Conservation (phyloP, 75 land plant genomes). For the Sequoiadendron giganteum region DNA sequence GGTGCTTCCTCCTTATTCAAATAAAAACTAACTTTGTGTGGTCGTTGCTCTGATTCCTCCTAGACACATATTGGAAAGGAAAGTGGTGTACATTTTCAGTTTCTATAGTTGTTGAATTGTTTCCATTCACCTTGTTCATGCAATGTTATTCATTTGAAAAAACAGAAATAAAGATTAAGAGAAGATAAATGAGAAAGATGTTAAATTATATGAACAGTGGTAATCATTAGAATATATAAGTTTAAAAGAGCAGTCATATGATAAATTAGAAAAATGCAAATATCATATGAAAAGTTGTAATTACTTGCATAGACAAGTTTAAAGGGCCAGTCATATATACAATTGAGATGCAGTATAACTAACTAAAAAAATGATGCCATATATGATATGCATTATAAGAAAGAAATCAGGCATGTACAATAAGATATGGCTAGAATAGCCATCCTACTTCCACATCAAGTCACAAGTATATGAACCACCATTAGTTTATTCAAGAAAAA, state of each 20-base stretch:
- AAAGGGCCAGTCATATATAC: background rate
- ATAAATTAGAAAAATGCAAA: background rate
- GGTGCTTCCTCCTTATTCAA: conserved; percentile 29
- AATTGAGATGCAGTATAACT: background rate
- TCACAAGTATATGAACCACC: background rate
- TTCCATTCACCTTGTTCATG: background rate
- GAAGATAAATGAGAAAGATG: background rate
- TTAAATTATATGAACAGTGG: background rate
- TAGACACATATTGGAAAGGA: background rate
- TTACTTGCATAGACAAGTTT: background rate
- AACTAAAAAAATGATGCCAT: background rate
- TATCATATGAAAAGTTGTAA: background rate
- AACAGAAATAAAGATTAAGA: background rate
- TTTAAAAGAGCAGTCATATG: background rate
- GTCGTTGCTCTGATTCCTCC: conserved; percentile 40
- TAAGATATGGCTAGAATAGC: background rate
- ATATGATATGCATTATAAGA: background rate
- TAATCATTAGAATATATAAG: background rate
- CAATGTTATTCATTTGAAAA: background rate
- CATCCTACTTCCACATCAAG: background rate
- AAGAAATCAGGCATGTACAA: background rate
- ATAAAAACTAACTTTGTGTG: conserved; percentile 39
- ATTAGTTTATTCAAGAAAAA: background rate
- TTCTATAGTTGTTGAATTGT: background rate
- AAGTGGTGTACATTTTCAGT: background rate